phyloP scores from a whole-genome alignment of 1,284 basidiomycete genomes.

The Xanthoconium separans region DNA sequence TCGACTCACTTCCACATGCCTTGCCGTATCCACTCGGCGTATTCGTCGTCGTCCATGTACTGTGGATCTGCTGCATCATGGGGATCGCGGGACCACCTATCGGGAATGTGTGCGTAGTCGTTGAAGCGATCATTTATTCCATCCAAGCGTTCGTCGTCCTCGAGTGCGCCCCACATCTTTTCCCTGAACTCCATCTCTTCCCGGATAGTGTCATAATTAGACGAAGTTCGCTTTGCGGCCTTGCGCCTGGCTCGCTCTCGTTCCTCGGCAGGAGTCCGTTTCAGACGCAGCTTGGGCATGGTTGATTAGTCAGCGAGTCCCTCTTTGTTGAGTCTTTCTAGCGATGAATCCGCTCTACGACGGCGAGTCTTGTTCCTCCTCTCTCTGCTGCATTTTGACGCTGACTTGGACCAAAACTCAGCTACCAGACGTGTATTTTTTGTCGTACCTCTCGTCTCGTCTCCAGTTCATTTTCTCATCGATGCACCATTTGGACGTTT shows the following conservation, averaged over 20 bases:
- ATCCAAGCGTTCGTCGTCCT: constrained; percentile 67
- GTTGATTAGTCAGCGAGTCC: constrained; percentile 4
- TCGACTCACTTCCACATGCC: constrained; percentile 74
- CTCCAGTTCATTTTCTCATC: constrained; percentile 40
- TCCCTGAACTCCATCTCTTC: constrained; percentile 67
- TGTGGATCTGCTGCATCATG: constrained; percentile 48
- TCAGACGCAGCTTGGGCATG: constrained; percentile 37
- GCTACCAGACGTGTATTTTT: constrained; percentile 33
- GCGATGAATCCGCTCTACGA: constrained; percentile 30
- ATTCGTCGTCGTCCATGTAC: constrained; percentile 80
- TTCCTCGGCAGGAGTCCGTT: constrained; percentile 69
- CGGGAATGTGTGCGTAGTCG: constrained; percentile 65
- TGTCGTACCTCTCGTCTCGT: constrained; percentile 15
- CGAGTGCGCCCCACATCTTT: constrained; percentile 67
- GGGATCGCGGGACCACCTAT: constrained; percentile 50
- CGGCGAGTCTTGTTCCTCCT: constrained; percentile 9
- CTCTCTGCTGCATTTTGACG: not conserved
- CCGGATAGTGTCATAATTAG: constrained; percentile 49
- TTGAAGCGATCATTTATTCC: constrained; percentile 61
- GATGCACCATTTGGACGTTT: constrained; percentile 83
- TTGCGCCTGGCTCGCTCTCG: constrained; percentile 48
- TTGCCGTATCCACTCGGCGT: constrained; percentile 74
- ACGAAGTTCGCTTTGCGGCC: constrained; percentile 13
- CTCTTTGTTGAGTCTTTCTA: not conserved
- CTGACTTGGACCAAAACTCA: constrained; percentile 8